These are phyloP conservation scores for Metarhizium guizhouense DNA, from an alignment of 2,329 filamentous ascomycete species.

Conservation along the genomic window DNA sequence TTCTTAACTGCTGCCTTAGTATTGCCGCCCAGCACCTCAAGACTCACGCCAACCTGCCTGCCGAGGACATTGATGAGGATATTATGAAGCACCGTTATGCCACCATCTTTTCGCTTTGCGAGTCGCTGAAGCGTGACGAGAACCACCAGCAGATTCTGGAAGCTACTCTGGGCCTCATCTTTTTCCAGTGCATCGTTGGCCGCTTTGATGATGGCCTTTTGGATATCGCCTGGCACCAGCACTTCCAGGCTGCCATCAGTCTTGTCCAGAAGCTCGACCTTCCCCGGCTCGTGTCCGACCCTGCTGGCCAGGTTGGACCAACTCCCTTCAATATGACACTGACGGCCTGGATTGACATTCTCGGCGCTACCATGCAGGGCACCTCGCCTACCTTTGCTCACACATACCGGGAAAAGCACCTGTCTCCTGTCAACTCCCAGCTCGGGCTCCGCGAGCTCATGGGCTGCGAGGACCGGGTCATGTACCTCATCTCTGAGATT, in stretches of 20 bases:
- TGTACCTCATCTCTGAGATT: constrained; percentile 97
- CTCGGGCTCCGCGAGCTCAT: constrained; percentile 83
- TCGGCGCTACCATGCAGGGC: constrained; percentile 87
- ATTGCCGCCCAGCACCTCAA: constrained; percentile 90
- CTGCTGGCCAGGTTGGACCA: constrained; percentile 41
- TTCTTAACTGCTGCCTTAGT: constrained; percentile 91
- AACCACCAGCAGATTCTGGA: constrained; percentile 85
- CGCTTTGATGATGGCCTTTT: constrained; percentile 74
- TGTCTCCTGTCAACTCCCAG: constrained; percentile 52
- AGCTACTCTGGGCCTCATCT: constrained; percentile 88
- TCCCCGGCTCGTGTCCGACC: constrained; percentile 55
- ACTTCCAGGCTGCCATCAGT: constrained; percentile 85
- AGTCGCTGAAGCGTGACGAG: constrained; percentile 69
- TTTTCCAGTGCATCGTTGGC: constrained; percentile 90
- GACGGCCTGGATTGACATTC: constrained; percentile 92
- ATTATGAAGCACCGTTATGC: constrained; percentile 88
- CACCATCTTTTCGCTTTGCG: constrained; percentile 77
- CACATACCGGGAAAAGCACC: constrained; percentile 90
- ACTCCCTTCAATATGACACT: constrained; percentile 93
- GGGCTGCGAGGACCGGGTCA: constrained; percentile 94
- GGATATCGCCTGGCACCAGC: constrained; percentile 93
- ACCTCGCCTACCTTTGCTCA: constrained; percentile 81
- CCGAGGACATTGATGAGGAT: constrained; percentile 74
- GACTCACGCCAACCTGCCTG: constrained; percentile 51
- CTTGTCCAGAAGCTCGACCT: constrained; percentile 81